Conservation (phyloP, 129 eudicot species). For the Escallonia rubra region DNA sequence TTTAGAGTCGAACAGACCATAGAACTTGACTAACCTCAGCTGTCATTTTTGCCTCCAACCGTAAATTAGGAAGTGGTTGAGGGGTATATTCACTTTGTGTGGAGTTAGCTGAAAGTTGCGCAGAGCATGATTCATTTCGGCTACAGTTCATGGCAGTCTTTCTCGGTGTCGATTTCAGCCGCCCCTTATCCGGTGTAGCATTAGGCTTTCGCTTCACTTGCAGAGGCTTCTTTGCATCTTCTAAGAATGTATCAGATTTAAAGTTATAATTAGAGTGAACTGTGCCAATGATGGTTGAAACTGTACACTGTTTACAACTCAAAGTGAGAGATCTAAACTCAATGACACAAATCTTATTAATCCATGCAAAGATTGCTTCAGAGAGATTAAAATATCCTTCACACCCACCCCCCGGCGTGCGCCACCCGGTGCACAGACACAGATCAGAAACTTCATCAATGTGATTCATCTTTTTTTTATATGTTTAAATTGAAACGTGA, state of each 20-base stretch:
- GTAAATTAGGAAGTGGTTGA: constrained; percentile 62
- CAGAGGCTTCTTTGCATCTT: constrained; percentile 55
- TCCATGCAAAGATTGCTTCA: not conserved
- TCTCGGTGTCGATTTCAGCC: constrained; percentile 32
- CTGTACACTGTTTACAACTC: not conserved
- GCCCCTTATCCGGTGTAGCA: constrained; percentile 50
- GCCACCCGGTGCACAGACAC: too few species aligned
- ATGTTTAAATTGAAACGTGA: not conserved
- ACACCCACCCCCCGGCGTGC: too few species aligned
- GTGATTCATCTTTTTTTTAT: not conserved
- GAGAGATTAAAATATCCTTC: too few species aligned
- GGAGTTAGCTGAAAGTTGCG: constrained; percentile 33
- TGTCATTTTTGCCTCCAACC: constrained; percentile 79
- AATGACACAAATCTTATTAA: constrained; percentile 4
- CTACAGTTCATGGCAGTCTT: constrained; percentile 28
- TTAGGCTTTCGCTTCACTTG: constrained; percentile 40
- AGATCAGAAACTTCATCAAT: not conserved
- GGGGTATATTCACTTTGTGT: constrained; percentile 15
- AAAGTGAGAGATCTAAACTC: constrained; percentile 3
- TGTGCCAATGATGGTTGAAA: not conserved
- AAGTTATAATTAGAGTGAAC: not conserved
- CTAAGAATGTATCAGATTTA: constrained; percentile 10
- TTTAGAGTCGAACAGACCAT: constrained; percentile 9
- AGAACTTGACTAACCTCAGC: constrained; percentile 67
- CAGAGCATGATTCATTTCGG: constrained; percentile 25